A percentile compares a stretch with the other conserved stretches of the same genome.
Evolutionary conservation across 139 green algal species (phyloP).

Genomic region (Chlorella ohadii): DNA sequence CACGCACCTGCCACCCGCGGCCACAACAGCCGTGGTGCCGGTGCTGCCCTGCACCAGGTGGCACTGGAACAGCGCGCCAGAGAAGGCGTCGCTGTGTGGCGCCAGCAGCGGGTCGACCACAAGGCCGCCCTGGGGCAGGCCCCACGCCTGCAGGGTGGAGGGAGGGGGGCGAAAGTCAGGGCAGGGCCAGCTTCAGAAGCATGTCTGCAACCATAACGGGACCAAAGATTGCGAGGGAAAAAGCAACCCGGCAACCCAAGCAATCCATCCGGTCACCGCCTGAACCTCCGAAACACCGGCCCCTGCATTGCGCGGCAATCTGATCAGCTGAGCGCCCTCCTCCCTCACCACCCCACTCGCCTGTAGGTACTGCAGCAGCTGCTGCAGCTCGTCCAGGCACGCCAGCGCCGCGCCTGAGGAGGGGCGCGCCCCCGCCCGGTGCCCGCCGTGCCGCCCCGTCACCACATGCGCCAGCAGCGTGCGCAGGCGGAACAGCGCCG

Average conservation of each 20-base stretch:
- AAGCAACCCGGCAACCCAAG: too few species aligned
- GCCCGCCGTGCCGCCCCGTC: background rate
- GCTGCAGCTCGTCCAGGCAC: constrained; percentile 39
- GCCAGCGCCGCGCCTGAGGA: background rate
- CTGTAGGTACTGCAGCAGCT: constrained; percentile 42
- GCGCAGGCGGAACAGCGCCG: constrained; percentile 43
- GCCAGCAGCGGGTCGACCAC: constrained; percentile 82
- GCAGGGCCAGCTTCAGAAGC: too few species aligned
- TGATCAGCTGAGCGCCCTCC: too few species aligned
- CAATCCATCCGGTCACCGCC: too few species aligned
- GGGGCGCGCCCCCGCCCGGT: background rate
- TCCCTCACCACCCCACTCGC: background rate
- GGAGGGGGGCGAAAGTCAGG: background rate
- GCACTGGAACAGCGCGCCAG: constrained; percentile 74
- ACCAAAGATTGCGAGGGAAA: too few species aligned
- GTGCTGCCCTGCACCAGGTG: constrained; percentile 41
- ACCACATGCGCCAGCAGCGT: constrained; percentile 26
- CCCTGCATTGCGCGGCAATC: too few species aligned
- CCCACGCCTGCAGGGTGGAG: constrained; percentile 61
- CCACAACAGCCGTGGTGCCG: constrained; percentile 51
- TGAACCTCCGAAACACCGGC: too few species aligned
- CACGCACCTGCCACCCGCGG: constrained; percentile 53
- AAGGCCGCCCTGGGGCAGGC: constrained; percentile 50
- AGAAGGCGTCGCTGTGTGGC: constrained; percentile 79
- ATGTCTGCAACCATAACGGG: too few species aligned